A percentile compares a stretch with the other conserved stretches of the same genome.
These are phyloP conservation scores for Sporobolomyces phaffii DNA, from an alignment of 768 basidiomycete genomes.

Conservation along the genomic window DNA sequence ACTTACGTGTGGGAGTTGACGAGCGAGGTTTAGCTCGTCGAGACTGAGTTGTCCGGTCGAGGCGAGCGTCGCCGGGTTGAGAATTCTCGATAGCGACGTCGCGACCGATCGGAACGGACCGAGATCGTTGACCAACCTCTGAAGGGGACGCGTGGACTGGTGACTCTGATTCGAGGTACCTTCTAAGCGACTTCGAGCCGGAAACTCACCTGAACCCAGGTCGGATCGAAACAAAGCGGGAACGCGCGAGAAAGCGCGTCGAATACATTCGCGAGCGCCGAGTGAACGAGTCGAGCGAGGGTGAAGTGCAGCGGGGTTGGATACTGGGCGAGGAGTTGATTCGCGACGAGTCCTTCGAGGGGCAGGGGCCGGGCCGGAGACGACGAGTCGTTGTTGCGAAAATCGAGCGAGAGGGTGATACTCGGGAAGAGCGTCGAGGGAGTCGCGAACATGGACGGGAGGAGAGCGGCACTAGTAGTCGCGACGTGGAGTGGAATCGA, in stretches of 20 bases:
- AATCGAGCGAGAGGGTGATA: not conserved
- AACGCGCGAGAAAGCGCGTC: conserved; percentile 5
- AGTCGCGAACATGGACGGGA: not conserved
- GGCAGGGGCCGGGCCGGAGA: no score
- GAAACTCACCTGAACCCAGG: conserved; percentile 15
- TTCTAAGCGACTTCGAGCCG: not conserved
- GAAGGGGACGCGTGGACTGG: no score
- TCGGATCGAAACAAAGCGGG: conserved; percentile 23
- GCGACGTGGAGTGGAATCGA: conserved; percentile 16
- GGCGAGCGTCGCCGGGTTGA: not conserved
- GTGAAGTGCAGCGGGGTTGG: conserved; percentile 16
- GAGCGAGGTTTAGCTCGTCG: not conserved
- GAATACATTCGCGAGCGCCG: not conserved
- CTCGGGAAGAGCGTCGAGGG: not conserved
- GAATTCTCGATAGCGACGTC: conserved; percentile 3
- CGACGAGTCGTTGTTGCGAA: no score
- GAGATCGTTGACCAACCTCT: conserved; percentile 16
- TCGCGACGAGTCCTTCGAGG: not conserved
- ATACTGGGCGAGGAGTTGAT: not conserved
- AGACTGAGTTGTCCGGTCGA: not conserved
- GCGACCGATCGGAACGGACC: conserved; percentile 1
- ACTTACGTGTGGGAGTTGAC: not conserved
- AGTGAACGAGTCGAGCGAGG: not conserved
- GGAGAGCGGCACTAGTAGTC: conserved; percentile 1
- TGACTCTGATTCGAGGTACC: not conserved